A percentile compares a stretch with the other conserved stretches of the same genome.
These are phyloP conservation scores for Rhodomyrtus psidioides DNA, from an alignment of 441 rosid species.

Conservation along the genomic window DNA sequence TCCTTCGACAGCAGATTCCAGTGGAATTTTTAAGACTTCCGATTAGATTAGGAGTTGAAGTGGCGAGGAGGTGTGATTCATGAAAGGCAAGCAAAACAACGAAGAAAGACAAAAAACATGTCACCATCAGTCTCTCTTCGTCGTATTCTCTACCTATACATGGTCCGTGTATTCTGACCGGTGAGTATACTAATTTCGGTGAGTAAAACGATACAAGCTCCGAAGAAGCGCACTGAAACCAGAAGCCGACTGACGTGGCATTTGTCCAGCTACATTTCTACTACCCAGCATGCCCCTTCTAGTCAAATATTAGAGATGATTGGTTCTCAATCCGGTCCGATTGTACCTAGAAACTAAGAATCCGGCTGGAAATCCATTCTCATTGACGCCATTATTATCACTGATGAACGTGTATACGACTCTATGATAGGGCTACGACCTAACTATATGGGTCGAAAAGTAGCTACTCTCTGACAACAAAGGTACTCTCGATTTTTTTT, in stretches of 20 bases:
- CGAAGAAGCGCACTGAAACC: neutral
- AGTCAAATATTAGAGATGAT: neutral
- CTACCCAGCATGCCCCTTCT: neutral
- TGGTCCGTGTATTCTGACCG: neutral
- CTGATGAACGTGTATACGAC: too few species aligned
- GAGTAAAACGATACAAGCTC: fast-evolving
- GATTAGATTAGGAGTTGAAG: neutral
- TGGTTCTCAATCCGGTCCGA: too few species aligned
- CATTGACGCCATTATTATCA: too few species aligned
- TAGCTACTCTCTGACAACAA: too few species aligned
- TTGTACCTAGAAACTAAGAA: too few species aligned
- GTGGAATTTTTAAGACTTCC: neutral
- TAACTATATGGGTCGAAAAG: too few species aligned
- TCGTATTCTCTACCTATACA: neutral
- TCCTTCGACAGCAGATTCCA: neutral
- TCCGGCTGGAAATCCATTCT: too few species aligned
- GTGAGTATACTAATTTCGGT: neutral
- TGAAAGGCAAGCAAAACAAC: neutral
- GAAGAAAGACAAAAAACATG: neutral
- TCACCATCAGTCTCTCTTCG: too few species aligned
- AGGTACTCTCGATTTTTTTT: too few species aligned
- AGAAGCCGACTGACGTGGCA: neutral
- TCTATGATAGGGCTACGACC: too few species aligned
- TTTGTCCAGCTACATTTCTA: neutral
- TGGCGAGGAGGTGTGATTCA: neutral